A percentile compares a stretch with the other conserved stretches of the same genome.
Conservation (phyloP, 2,329 filamentous ascomycete species). For the Metarhizium guizhouense region DNA sequence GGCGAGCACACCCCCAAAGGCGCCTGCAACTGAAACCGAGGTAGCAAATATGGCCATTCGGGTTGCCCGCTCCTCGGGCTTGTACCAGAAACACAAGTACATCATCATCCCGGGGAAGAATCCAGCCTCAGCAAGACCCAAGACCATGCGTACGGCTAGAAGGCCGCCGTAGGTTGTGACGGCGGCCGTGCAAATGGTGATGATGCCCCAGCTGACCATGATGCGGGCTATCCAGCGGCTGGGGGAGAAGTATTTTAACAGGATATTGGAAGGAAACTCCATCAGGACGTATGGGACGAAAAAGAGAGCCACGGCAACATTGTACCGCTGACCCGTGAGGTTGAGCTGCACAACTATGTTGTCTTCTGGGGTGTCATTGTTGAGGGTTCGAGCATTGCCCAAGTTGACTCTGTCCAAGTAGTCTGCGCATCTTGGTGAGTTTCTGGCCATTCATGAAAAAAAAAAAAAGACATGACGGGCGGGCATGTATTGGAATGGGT, state of each 20-base stretch:
- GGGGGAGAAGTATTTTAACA: slow-evolving; percentile 25
- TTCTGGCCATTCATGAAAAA: neutral
- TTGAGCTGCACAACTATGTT: slow-evolving; percentile 21
- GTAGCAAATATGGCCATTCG: slow-evolving; percentile 52
- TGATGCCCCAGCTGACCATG: slow-evolving; percentile 38
- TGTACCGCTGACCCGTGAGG: slow-evolving; percentile 22
- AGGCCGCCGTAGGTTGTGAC: slow-evolving; percentile 38
- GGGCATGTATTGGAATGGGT: neutral
- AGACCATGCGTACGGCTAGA: slow-evolving; percentile 36
- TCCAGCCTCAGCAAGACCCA: slow-evolving; percentile 42
- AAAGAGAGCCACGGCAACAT: slow-evolving; percentile 21
- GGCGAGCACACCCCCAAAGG: slow-evolving; percentile 52
- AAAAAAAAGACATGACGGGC: neutral
- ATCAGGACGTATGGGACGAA: slow-evolving; percentile 22
- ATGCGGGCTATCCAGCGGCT: slow-evolving; percentile 26
- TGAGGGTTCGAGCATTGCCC: slow-evolving; percentile 23
- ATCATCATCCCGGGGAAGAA: slow-evolving; percentile 46
- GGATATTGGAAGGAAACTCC: slow-evolving; percentile 23
- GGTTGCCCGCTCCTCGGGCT: slow-evolving; percentile 47
- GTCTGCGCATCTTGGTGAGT: neutral
- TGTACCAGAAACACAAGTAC: slow-evolving; percentile 56
- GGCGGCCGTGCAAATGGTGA: slow-evolving; percentile 39
- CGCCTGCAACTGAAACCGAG: slow-evolving; percentile 47
- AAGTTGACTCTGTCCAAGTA: slow-evolving; percentile 24
- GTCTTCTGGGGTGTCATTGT: slow-evolving; percentile 24